These are phyloP conservation scores for Coemansia pectinata DNA, from an alignment of 192 early-diverging fungal species.

Conservation along the genomic window DNA sequence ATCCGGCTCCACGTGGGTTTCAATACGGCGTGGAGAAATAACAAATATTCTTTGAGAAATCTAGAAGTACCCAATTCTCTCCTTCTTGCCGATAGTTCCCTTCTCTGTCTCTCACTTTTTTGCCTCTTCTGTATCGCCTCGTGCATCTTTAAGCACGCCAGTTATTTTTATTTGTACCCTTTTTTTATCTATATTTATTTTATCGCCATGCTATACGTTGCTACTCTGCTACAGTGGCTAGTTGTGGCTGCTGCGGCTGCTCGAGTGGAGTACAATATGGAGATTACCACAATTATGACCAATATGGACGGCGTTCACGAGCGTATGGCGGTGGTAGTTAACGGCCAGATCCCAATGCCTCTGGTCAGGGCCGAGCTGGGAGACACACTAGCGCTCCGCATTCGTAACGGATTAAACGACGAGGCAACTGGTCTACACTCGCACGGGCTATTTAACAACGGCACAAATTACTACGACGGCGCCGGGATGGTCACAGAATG, in stretches of 20 bases:
- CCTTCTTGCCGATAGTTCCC: neutral
- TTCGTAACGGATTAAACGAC: conserved; percentile 56
- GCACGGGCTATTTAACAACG: conserved; percentile 79
- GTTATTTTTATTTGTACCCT: too few relatives aligned
- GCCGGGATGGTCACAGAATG: conserved; percentile 71
- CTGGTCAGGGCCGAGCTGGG: conserved; percentile 12
- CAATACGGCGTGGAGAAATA: neutral
- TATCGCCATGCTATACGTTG: neutral
- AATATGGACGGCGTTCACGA: conserved; percentile 63
- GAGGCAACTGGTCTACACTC: conserved; percentile 66
- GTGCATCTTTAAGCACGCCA: neutral
- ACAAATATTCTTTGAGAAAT: neutral
- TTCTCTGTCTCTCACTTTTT: neutral
- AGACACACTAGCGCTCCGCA: conserved; percentile 32
- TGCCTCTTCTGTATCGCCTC: neutral
- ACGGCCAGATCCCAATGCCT: conserved; percentile 61
- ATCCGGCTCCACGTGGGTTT: neutral
- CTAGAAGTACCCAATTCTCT: neutral
- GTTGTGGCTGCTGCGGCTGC: conserved; percentile 2
- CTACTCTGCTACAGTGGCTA: neutral
- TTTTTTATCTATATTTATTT: neutral
- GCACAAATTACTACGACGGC: conserved; percentile 70
- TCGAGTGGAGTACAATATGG: conserved; percentile 61
- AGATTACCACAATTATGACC: conserved; percentile 59
- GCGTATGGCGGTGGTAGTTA: conserved; percentile 63